A percentile compares a stretch with the other conserved stretches of the same genome.
These are phyloP conservation scores for Leucocoprinus leucothites DNA, from an alignment of 768 basidiomycete species.

Conservation along the genomic window DNA sequence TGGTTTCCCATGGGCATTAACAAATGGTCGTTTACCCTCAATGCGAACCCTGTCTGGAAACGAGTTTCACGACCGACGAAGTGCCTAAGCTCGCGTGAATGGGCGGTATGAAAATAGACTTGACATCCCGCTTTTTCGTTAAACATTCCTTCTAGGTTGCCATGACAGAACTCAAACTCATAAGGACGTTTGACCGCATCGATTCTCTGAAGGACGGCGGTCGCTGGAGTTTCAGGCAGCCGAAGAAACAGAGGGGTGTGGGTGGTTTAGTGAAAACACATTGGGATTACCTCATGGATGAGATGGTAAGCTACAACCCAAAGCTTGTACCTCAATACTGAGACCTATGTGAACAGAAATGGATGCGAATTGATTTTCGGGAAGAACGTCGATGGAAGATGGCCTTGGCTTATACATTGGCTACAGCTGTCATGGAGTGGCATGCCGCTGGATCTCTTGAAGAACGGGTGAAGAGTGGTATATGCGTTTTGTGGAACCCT, in stretches of 20 bases:
- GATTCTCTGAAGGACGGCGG: slow-evolving; percentile 77
- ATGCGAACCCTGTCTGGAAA: slow-evolving; percentile 74
- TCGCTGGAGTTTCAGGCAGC: slow-evolving; percentile 91
- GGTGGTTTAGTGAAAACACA: slow-evolving; percentile 77
- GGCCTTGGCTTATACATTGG: slow-evolving; percentile 77
- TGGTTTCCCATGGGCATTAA: slow-evolving; percentile 62
- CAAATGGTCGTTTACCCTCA: slow-evolving; percentile 72
- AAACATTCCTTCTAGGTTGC: slow-evolving; percentile 53
- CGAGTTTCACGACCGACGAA: slow-evolving; percentile 70
- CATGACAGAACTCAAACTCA: slow-evolving; percentile 71
- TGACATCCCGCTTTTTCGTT: neutral
- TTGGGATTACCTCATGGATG: slow-evolving; percentile 95
- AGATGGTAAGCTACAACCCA: slow-evolving; percentile 65
- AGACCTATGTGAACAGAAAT: slow-evolving; percentile 56
- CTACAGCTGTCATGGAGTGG: slow-evolving; percentile 85
- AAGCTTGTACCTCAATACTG: slow-evolving; percentile 2
- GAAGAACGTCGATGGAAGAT: slow-evolving; percentile 95
- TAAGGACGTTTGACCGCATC: slow-evolving; percentile 80
- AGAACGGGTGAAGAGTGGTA: slow-evolving; percentile 62
- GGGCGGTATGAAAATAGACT: slow-evolving; percentile 59
- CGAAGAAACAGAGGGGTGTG: slow-evolving; percentile 87
- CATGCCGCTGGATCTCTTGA: slow-evolving; percentile 67
- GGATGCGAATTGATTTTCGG: slow-evolving; percentile 94
- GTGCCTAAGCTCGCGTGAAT: slow-evolving; percentile 76
- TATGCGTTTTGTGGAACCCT: slow-evolving; percentile 63